phyloP scores from a whole-genome alignment of 306 rosid genomes.

The Prunus kanzakura region DNA sequence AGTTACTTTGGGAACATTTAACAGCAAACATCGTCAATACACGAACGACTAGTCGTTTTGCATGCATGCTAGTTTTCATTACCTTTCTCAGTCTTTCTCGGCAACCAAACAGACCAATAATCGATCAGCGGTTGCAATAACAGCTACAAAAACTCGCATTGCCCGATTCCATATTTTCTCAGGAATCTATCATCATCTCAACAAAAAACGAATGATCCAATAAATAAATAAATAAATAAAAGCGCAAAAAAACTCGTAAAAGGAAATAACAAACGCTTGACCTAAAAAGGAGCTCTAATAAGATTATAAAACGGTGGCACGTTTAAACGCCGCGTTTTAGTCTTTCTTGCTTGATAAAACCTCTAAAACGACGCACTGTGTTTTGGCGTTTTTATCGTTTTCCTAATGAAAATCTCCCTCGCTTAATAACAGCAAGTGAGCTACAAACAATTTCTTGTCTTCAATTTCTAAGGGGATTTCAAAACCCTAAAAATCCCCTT shows the following conservation, averaged over 20 bases:
- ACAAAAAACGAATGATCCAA: background rate
- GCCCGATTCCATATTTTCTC: background rate
- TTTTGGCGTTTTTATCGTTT: background rate
- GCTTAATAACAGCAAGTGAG: background rate
- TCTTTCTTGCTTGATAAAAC: background rate
- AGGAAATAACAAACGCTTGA: background rate
- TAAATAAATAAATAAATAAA: too few relatives aligned
- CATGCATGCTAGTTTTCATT: background rate
- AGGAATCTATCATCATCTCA: background rate
- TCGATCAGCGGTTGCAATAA: background rate
- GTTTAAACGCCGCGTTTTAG: background rate
- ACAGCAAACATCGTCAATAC: background rate
- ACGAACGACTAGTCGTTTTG: background rate
- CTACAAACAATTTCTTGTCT: background rate
- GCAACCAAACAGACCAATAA: background rate
- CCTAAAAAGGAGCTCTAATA: background rate
- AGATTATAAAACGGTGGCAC: background rate
- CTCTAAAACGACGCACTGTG: slow-evolving; percentile 6
- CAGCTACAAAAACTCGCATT: background rate
- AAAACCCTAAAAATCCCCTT: slow-evolving; percentile 14
- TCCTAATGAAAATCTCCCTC: slow-evolving; percentile 13
- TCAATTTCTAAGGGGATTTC: background rate
- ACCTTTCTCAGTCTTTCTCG: background rate
- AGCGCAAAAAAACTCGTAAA: too few relatives aligned
- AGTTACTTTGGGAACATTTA: background rate